A percentile compares a stretch with the other conserved stretches of the same genome.
These are phyloP conservation scores for Leptographium procerum DNA, from an alignment of 2,329 filamentous ascomycete species.

Conservation along the genomic window DNA sequence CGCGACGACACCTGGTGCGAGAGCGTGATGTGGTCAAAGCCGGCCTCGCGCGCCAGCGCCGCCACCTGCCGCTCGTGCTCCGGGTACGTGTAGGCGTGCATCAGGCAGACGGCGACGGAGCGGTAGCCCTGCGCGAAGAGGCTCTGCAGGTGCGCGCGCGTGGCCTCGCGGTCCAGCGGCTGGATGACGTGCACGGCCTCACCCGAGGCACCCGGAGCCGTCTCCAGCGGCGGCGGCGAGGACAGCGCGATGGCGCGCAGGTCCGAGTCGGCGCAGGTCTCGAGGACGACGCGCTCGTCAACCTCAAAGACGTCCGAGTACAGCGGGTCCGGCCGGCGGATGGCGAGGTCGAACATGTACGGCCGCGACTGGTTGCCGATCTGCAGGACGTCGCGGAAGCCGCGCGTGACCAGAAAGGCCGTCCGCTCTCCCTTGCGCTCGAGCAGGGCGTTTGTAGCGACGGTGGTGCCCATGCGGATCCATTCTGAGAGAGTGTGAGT, in stretches of 20 bases:
- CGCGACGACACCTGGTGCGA: conserved; percentile 27
- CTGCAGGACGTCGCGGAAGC: conserved; percentile 75
- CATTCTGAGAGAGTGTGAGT: no score
- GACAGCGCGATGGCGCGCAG: conserved; percentile 47
- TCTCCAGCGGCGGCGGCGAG: neutral
- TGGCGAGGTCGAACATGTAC: conserved; percentile 84
- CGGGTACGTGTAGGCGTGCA: conserved; percentile 45
- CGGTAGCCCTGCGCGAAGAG: conserved; percentile 59
- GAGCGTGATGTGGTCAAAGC: conserved; percentile 20
- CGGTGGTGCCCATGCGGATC: conserved; percentile 91
- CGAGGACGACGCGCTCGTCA: conserved; percentile 78
- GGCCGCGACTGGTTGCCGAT: conserved; percentile 87
- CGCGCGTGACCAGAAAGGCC: conserved; percentile 74
- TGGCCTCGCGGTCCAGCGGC: conserved; percentile 42
- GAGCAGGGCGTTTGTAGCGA: conserved; percentile 81
- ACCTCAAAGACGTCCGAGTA: conserved; percentile 77
- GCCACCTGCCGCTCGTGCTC: conserved; percentile 73
- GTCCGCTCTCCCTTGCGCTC: conserved; percentile 85
- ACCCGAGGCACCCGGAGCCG: conserved; percentile 50
- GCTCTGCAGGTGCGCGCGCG: conserved; percentile 49
- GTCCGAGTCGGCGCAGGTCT: conserved; percentile 54
- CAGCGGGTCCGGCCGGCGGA: conserved; percentile 72
- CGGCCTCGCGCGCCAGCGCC: conserved; percentile 29
- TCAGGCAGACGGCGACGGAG: conserved; percentile 25
- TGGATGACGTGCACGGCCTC: conserved; percentile 44